Percentiles rank a stretch among this genome's conserved stretches.
Conservation (phyloP, 257 asterid species). For the Handroanthus guayacan region DNA sequence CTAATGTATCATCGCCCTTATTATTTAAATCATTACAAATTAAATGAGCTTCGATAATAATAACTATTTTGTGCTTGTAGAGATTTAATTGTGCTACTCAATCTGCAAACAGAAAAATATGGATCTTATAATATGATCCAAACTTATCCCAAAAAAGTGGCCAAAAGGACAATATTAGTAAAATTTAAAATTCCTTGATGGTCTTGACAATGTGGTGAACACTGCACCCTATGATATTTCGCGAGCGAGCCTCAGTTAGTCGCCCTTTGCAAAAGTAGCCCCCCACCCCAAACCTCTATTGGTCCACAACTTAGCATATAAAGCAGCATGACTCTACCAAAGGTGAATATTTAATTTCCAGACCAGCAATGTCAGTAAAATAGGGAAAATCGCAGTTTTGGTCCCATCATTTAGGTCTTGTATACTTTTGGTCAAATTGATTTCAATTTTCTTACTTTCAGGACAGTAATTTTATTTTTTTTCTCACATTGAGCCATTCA, state of each 20-base stretch:
- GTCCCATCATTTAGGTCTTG: too few species aligned
- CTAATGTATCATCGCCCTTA: too few species aligned
- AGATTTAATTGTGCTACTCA: too few species aligned
- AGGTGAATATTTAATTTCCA: neutral
- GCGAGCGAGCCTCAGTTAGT: neutral
- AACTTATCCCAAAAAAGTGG: neutral
- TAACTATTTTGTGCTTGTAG: too few species aligned
- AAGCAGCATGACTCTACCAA: neutral
- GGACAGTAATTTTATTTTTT: too few species aligned
- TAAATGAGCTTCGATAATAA: too few species aligned
- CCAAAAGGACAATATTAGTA: neutral
- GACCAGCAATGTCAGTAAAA: neutral
- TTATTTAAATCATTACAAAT: too few species aligned
- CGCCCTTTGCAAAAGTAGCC: neutral
- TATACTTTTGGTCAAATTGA: too few species aligned
- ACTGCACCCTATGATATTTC: neutral
- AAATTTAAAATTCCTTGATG: neutral
- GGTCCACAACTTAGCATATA: slow-evolving; percentile 17
- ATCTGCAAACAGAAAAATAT: too few species aligned
- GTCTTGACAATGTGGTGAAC: neutral
- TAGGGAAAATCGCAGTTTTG: too few species aligned
- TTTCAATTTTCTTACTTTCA: too few species aligned
- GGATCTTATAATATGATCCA: neutral
- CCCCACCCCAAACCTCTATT: neutral
- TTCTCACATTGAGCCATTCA: too few species aligned